phyloP scores from a whole-genome alignment of 805 yeast genomes.

The Candida coquimbonensis region DNA sequence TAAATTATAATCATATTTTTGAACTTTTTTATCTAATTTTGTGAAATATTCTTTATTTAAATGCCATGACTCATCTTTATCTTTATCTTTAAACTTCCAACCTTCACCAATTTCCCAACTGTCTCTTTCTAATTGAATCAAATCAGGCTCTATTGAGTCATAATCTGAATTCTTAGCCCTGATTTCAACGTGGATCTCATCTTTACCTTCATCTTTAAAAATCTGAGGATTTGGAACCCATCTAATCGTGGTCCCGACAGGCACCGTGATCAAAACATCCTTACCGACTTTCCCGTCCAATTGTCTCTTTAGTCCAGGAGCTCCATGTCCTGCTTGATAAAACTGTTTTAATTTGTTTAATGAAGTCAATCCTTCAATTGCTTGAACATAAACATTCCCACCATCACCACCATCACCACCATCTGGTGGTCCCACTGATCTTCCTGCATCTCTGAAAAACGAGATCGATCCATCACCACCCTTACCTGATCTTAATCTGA shows the following conservation, averaged over 20 bases:
- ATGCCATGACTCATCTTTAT: slow-evolving; percentile 58
- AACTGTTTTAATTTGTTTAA: slow-evolving; percentile 60
- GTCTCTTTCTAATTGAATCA: slow-evolving; percentile 56
- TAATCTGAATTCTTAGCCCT: slow-evolving; percentile 23
- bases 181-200: slow-evolving; percentile 27
- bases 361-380: slow-evolving; percentile 63
- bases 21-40: slow-evolving; percentile 56
- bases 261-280: slow-evolving; percentile 76
- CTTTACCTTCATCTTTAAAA: slow-evolving; percentile 22
- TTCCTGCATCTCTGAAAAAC: slow-evolving; percentile 78
- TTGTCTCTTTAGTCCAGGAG: slow-evolving; percentile 65
- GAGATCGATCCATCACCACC: slow-evolving; percentile 91
- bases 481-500: slow-evolving; percentile 63
- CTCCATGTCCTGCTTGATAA: slow-evolving; percentile 70
- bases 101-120: slow-evolving; percentile 69
- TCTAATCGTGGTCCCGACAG: slow-evolving; percentile 80
- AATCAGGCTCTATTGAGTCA: slow-evolving; percentile 29
- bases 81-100: slow-evolving; percentile 79
- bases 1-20: slow-evolving; percentile 52
- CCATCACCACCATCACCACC: slow-evolving; percentile 99
- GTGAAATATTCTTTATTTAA: slow-evolving; percentile 57
- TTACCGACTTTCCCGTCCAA: slow-evolving; percentile 82
- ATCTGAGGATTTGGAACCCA: slow-evolving; percentile 75
- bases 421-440: slow-evolving; percentile 89
- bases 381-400: slow-evolving; percentile 80